Evolutionary conservation across 495 filamentous ascomycete genomes (phyloP).

Genomic region (Cenococcum geophilum): DNA sequence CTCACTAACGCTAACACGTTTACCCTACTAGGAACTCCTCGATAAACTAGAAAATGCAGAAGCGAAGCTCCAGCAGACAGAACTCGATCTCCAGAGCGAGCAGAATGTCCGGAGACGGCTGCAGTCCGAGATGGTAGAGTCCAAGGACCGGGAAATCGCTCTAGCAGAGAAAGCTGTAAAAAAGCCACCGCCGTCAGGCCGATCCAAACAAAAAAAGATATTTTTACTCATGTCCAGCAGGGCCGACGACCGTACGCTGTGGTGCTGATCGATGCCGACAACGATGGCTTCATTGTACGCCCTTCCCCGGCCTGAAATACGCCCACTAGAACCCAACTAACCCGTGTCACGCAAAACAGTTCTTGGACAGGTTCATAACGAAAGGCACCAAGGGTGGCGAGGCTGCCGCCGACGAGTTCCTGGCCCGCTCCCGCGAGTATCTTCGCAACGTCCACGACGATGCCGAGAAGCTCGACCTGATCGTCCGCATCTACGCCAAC

Average conservation of each 20-base stretch:
- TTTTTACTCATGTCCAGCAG: slow-evolving; percentile 9
- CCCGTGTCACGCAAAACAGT: slow-evolving; percentile 26
- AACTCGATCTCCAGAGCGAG: slow-evolving; percentile 27
- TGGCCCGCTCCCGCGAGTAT: slow-evolving; percentile 34
- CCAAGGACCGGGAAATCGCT: slow-evolving; percentile 23
- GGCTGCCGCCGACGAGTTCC: slow-evolving; percentile 39
- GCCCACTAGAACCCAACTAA: neutral
- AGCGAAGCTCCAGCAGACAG: slow-evolving; percentile 26
- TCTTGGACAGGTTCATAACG: slow-evolving; percentile 37
- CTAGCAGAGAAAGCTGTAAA: slow-evolving; percentile 23
- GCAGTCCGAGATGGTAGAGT: slow-evolving; percentile 27
- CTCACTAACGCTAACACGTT: neutral
- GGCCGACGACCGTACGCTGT: slow-evolving; percentile 22
- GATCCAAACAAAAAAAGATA: neutral
- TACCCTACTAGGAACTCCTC: slow-evolving; percentile 21
- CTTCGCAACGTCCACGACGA: slow-evolving; percentile 30
- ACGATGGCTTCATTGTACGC: slow-evolving; percentile 28
- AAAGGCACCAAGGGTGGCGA: slow-evolving; percentile 36
- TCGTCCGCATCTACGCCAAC: slow-evolving; percentile 41
- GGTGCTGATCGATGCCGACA: slow-evolving; percentile 28
- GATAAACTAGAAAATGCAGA: slow-evolving; percentile 28
- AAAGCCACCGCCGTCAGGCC: too few species aligned
- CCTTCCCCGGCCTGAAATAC: neutral
- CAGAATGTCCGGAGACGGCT: slow-evolving; percentile 30
- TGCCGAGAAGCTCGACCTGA: slow-evolving; percentile 33